Percentiles rank a stretch among this genome's conserved stretches.
Conservation (phyloP, 495 filamentous ascomycete species). For the Chaetomium cochliodes region DNA sequence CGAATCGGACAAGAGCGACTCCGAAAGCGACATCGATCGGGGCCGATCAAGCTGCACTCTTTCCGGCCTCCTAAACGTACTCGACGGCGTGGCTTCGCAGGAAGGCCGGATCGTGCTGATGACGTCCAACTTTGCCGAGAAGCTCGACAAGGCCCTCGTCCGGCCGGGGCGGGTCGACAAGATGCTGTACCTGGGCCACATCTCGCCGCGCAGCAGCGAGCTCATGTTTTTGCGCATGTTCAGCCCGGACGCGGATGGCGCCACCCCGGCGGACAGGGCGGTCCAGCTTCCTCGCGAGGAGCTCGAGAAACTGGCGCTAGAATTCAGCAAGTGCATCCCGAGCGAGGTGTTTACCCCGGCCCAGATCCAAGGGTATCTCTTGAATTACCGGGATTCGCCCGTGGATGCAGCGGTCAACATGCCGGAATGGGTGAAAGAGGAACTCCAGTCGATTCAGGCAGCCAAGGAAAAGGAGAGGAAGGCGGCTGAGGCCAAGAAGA, state of each 20-base stretch:
- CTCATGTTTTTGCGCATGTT: constrained; percentile 55
- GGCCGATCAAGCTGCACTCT: constrained; percentile 46
- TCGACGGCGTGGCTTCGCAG: constrained; percentile 68
- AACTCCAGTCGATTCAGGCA: constrained; percentile 29
- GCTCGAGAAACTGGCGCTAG: constrained; percentile 45
- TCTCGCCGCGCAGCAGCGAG: constrained; percentile 43
- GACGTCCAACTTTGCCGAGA: constrained; percentile 69
- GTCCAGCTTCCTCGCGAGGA: constrained; percentile 24
- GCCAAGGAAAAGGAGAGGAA: constrained; percentile 25
- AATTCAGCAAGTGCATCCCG: constrained; percentile 54
- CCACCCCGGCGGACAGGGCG: constrained; percentile 15
- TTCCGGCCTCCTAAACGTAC: constrained; percentile 67
- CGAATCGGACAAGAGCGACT: constrained; percentile 30
- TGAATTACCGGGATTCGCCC: constrained; percentile 55
- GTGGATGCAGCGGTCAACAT: constrained; percentile 48
- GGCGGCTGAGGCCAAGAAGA: constrained; percentile 22
- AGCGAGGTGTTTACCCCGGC: constrained; percentile 60
- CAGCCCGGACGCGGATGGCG: constrained; percentile 29
- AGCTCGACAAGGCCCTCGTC: constrained; percentile 65
- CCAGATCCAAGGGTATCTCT: constrained; percentile 65
- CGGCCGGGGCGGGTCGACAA: constrained; percentile 69
- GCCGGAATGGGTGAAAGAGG: constrained; percentile 48
- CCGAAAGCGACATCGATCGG: constrained; percentile 9
- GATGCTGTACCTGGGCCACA: constrained; percentile 58
- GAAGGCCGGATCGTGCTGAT: constrained; percentile 73